Conservation (phyloP, 176 grass and related monocot species). For the Dactylis glomerata region DNA sequence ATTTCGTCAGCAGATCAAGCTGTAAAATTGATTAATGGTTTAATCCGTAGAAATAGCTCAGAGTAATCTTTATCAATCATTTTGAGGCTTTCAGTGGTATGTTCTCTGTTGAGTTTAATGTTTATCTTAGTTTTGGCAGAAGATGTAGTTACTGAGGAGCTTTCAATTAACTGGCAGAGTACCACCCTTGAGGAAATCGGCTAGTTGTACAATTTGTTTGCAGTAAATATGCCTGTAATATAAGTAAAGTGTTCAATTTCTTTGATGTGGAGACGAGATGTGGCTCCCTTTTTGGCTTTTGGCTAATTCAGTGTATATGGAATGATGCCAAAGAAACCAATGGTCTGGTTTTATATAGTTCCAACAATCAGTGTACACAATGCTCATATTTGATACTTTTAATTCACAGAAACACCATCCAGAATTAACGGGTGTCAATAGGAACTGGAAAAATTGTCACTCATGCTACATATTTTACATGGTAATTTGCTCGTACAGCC, state of each 20-base stretch:
- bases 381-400: neutral
- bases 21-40: conserved; percentile 1
- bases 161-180: conserved; percentile 2
- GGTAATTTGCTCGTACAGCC: conserved; percentile 11
- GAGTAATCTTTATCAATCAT: neutral
- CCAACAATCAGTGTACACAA: neutral
- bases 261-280: too few species aligned
- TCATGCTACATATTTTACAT: conserved; percentile 30
- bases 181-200: neutral
- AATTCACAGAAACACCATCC: neutral
- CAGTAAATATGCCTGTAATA: neutral
- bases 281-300: neutral
- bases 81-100: neutral
- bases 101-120: neutral
- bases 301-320: neutral
- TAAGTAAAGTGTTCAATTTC: too few species aligned
- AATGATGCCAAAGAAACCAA: too few species aligned
- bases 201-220: neutral
- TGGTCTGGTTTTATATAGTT: neutral
- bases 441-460: conserved; percentile 10
- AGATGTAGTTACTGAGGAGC: neutral
- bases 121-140: neutral
- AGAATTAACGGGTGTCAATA: neutral
- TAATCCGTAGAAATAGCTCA: conserved; percentile 16
- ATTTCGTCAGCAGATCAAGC: neutral